Percentiles rank a stretch among this genome's conserved stretches.
phyloP scores from a whole-genome alignment of 2,329 filamentous ascomycete species.

The Blastomyces emzantsi region DNA sequence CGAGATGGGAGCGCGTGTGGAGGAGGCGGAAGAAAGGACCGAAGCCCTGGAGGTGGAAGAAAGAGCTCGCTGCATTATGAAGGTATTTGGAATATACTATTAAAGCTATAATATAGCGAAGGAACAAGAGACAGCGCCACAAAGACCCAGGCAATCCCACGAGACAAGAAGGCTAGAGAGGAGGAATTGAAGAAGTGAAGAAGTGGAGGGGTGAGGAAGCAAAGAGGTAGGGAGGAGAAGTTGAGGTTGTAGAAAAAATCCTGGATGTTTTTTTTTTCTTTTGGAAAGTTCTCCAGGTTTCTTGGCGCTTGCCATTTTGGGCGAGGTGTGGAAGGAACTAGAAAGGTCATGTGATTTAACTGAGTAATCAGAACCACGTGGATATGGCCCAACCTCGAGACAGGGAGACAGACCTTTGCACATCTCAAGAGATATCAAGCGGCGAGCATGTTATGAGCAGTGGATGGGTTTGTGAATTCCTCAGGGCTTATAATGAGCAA shows the following conservation, averaged over 20 bases:
- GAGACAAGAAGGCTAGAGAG: constrained; percentile 27
- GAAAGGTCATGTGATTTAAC: constrained; percentile 31
- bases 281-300: constrained; percentile 32
- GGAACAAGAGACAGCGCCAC: constrained; percentile 25
- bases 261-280: constrained; percentile 13
- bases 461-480: too few species aligned
- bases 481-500: too few species aligned
- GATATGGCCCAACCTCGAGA: background rate
- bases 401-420: background rate
- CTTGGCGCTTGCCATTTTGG: constrained; percentile 28
- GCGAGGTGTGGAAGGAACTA: constrained; percentile 27
- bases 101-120: constrained; percentile 17
- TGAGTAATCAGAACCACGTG: background rate
- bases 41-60: constrained; percentile 71
- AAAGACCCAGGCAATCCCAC: constrained; percentile 22
- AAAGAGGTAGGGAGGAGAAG: constrained; percentile 23
- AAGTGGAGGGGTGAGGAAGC: constrained; percentile 24
- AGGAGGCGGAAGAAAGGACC: constrained; percentile 68
- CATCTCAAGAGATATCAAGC: background rate
- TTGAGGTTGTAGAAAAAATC: constrained; percentile 17
- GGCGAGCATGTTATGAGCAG: too few species aligned
- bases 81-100: constrained; percentile 16
- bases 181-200: constrained; percentile 24
- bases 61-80: constrained; percentile 91
- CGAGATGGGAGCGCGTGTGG: constrained; percentile 48